Base-by-base conservation (phyloP, 2,329 filamentous ascomycete genomes). In the Metarhizium brunneum region DNA sequence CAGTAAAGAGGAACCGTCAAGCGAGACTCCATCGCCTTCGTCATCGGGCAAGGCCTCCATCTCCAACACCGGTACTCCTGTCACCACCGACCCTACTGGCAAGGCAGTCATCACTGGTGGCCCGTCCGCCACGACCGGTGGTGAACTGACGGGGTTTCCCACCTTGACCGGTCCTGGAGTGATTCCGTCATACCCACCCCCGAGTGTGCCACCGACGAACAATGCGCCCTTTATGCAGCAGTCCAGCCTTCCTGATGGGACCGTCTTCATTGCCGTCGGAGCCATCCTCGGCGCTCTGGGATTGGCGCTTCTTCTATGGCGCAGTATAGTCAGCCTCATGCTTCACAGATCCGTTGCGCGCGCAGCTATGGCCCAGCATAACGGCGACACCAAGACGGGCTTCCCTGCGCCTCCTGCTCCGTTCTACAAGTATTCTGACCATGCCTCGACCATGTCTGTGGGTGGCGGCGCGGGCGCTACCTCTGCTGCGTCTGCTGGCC, bases 211-310 rank as follows among this genome's bases (percentile, higher is more conserved):
- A 7, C 88, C 91, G 30, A 96, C 89, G 3, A 79, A 82, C 43
- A 83, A 87, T 65, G 94, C 94, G 5, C 91, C 92, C 16, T 99
- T 90, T 68, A 96, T 97, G 90, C 86, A 92, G 66, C 85, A 86
- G 65, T 95, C 91, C 1, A 85, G 74, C 54, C 78, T 92, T 11
- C 94, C 94, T 2, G 88, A 97, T 65, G 94, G 94, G 54, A 96
- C 92, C 4, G 87, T 99, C 57, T 99, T 99, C 74, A 99, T 99
- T 64, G 87, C 85, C 25, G 94, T 97, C 1, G 94, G 94, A 49
- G 88, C 91, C 30, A 86, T 90, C 32, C 81, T 99, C 6, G 94
- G 90, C 16, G 86, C 91, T 61, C 83, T 96, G 60, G 90, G 85
- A 11, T 76, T 90, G 8, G 85, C 84, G n/a, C 83, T 97, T 48